phyloP scores from a whole-genome alignment of 1,284 basidiomycete genomes.

The Boletus smithii region DNA sequence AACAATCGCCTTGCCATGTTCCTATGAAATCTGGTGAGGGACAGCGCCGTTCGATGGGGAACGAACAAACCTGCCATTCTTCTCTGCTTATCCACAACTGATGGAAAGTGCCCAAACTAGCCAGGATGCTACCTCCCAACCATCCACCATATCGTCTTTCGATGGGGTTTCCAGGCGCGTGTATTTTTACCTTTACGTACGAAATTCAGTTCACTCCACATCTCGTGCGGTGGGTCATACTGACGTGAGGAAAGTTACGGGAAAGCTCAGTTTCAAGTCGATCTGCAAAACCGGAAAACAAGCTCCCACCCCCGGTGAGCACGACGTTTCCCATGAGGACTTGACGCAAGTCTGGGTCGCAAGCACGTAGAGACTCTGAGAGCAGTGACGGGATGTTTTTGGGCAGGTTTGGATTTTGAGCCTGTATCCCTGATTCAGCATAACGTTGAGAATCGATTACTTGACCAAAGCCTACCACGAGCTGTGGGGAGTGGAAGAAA shows the following conservation, averaged over 20 bases:
- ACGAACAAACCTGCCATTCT: constrained; percentile 75
- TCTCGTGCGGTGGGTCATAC: constrained; percentile 25
- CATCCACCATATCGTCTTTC: constrained; percentile 89
- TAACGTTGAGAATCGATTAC: background rate
- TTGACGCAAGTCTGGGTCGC: constrained; percentile 90
- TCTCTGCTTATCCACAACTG: constrained; percentile 92
- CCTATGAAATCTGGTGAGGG: constrained; percentile 39
- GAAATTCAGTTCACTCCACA: constrained; percentile 9
- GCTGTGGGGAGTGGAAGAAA: constrained; percentile 78
- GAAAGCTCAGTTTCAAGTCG: constrained; percentile 79
- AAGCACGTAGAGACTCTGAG: constrained; percentile 75
- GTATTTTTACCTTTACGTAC: constrained; percentile 67
- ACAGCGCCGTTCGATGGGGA: background rate
- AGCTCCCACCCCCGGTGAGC: constrained; percentile 86
- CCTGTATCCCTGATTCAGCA: constrained; percentile 36
- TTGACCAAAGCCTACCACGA: constrained; percentile 56
- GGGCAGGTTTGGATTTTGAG: constrained; percentile 64
- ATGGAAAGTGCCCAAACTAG: constrained; percentile 93
- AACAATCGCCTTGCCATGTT: constrained; percentile 75
- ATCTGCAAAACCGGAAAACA: constrained; percentile 85
- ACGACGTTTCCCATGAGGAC: constrained; percentile 92
- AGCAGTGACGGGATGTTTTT: constrained; percentile 79
- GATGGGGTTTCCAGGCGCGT: constrained; percentile 83
- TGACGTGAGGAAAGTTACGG: constrained; percentile 76
- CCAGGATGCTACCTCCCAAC: constrained; percentile 92